These are phyloP conservation scores for Cardamine chenopodiifolia DNA, from an alignment of 345 rosid species.

Conservation along the genomic window DNA sequence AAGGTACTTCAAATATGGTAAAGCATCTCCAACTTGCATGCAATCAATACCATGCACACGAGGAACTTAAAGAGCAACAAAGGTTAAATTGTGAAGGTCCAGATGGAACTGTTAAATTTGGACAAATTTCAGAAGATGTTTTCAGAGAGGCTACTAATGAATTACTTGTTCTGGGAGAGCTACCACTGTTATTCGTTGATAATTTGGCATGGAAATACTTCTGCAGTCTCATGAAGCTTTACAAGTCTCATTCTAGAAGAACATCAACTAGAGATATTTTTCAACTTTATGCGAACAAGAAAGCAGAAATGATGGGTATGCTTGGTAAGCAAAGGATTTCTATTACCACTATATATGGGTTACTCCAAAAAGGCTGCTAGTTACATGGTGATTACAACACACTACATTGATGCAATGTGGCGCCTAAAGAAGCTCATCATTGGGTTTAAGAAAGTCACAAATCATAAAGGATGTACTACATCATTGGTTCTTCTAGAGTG, in stretches of 20 bases:
- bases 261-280: not conserved
- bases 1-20: too few relatives aligned
- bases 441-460: not conserved
- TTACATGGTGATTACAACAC: not conserved
- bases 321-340: not conserved
- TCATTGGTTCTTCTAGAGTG: not conserved
- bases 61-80: too few relatives aligned
- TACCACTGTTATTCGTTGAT: not conserved
- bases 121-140: too few relatives aligned
- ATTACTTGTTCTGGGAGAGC: not conserved
- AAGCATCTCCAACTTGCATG: too few relatives aligned
- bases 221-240: not conserved
- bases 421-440: not conserved
- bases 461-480: not conserved
- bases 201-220: not conserved
- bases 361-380: not conserved
- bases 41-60: too few relatives aligned
- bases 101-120: too few relatives aligned
- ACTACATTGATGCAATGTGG: not conserved
- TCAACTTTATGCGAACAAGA: not conserved
- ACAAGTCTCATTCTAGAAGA: not conserved
- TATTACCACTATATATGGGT: not conserved
- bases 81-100: too few relatives aligned
- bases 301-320: not conserved
- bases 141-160: not conserved